Base-by-base conservation (phyloP, 2,329 filamentous ascomycete species). In the Bipolaris gigantea region DNA sequence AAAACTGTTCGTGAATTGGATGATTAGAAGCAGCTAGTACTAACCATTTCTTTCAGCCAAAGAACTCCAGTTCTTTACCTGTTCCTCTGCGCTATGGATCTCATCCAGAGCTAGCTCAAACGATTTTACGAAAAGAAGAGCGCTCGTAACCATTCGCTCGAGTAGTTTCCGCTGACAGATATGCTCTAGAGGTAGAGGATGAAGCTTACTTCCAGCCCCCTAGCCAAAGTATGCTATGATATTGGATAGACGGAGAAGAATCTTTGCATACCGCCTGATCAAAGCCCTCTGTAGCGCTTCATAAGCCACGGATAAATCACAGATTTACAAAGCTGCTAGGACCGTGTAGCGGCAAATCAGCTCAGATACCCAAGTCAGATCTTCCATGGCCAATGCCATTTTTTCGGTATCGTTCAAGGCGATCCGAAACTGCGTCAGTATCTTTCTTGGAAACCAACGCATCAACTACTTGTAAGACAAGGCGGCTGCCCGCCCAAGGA, bases 401-500 rank as follows among this genome's bases (percentile, higher is more conserved):
- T 36, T 50, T 5, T 45, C 32, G 13, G 32, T 27, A 39, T 53
- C 40, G 2, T 42, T 42, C 6, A 42, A n/a, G 5, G 9, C 40
- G 19, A 30, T 15, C 40, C 32, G 25, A 27, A 10, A 7, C 0
- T 19, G 8, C 6, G 10, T 42, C 16, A 42, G 30, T 3, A 7
- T 30, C 3, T 10, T 32, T 19, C 9, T 19, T 16, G 16, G 16
- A 32, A 4, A 5, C 23, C 2, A 15, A 13, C 10, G 44, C 10
- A 48, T 61, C 34, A 55, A 53, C 33, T 46, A 69, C 73, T 48
- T 71, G 61, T 5, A 75, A 62, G 18, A 75, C 44, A 38, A 73
- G 61, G 9, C 69, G 62, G 43, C 74, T 53, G 13, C 56, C 66
- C 27, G 69, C 67, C 70, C 65, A 76, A 15, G 68, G 72, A 34